Conservation (phyloP, 176 grass and related monocot species). For the Miscanthus lutarioriparius region DNA sequence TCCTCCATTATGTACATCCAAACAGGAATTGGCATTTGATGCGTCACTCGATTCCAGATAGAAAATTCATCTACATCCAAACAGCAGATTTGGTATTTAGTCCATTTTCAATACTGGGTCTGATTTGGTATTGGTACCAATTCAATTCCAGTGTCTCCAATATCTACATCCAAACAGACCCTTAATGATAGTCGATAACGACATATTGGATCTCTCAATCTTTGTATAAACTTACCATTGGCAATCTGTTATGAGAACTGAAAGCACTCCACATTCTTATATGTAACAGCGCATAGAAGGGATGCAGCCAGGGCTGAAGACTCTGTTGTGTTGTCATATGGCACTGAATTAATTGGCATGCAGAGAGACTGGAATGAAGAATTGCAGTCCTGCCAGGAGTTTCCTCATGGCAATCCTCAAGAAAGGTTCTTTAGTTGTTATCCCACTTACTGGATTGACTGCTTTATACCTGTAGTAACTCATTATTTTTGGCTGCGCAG, state of each 20-base stretch:
- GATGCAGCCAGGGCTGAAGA: constrained; percentile 93
- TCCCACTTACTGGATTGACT: constrained; percentile 18
- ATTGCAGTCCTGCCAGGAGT: constrained; percentile 91
- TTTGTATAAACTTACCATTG: neutral
- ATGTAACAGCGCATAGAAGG: constrained; percentile 73
- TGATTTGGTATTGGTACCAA: no score
- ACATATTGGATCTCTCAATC: neutral
- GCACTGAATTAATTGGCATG: constrained; percentile 95
- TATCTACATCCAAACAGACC: no score
- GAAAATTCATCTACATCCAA: no score
- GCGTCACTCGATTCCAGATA: no score
- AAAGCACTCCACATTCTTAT: constrained; percentile 15
- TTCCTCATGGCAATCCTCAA: constrained; percentile 84
- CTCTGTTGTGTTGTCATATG: constrained; percentile 76
- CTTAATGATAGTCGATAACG: neutral
- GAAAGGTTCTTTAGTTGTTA: constrained; percentile 61
- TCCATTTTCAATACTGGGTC: no score
- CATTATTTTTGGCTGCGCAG: constrained; percentile 48
- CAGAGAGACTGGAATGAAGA: constrained; percentile 99
- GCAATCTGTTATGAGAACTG: neutral
- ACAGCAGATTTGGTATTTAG: no score
- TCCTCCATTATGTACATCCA: no score
- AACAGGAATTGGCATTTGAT: no score
- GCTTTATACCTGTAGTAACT: constrained; percentile 12
- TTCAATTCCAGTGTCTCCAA: no score